Conservation (phyloP, 1,284 basidiomycete genomes). For the Boletellus deceptivus region DNA sequence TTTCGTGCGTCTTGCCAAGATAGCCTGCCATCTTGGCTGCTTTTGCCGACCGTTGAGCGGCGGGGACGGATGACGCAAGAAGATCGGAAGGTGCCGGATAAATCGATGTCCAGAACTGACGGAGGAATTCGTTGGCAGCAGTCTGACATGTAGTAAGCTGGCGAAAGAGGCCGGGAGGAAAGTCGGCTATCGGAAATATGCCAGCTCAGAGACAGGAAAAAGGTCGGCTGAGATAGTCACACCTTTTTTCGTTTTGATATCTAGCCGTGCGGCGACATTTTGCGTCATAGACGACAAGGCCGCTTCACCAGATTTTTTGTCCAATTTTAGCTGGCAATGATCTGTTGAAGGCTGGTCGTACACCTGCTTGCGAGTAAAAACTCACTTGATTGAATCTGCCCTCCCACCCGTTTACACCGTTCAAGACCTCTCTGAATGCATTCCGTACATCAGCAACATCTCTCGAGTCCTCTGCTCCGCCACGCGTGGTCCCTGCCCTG, state of each 20-base stretch:
- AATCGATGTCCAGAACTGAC: slow-evolving; percentile 92
- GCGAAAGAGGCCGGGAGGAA: slow-evolving; percentile 76
- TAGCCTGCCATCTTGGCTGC: slow-evolving; percentile 85
- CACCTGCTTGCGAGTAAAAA: background rate
- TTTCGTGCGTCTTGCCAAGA: slow-evolving; percentile 74
- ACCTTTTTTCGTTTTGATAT: slow-evolving; percentile 66
- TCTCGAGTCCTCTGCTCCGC: slow-evolving; percentile 13
- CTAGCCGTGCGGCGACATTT: slow-evolving; percentile 66
- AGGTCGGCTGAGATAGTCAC: slow-evolving; percentile 13
- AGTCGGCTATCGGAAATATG: slow-evolving; percentile 51
- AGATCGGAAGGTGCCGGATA: slow-evolving; percentile 73
- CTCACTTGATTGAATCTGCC: slow-evolving; percentile 55
- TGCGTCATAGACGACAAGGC: slow-evolving; percentile 75
- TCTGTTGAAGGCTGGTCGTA: background rate
- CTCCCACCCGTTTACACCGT: slow-evolving; percentile 57
- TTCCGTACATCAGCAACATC: slow-evolving; percentile 44
- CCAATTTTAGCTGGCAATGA: slow-evolving; percentile 53
- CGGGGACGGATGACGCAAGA: slow-evolving; percentile 45
- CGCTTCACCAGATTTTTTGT: slow-evolving; percentile 61
- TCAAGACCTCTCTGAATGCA: slow-evolving; percentile 46
- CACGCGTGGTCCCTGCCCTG: slow-evolving; percentile 30
- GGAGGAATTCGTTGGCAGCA: slow-evolving; percentile 91
- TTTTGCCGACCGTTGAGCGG: slow-evolving; percentile 69
- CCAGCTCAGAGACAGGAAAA: background rate
- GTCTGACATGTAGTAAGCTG: slow-evolving; percentile 89